Conservation (phyloP, 495 filamentous ascomycete genomes). For the Neurospora sp. region DNA sequence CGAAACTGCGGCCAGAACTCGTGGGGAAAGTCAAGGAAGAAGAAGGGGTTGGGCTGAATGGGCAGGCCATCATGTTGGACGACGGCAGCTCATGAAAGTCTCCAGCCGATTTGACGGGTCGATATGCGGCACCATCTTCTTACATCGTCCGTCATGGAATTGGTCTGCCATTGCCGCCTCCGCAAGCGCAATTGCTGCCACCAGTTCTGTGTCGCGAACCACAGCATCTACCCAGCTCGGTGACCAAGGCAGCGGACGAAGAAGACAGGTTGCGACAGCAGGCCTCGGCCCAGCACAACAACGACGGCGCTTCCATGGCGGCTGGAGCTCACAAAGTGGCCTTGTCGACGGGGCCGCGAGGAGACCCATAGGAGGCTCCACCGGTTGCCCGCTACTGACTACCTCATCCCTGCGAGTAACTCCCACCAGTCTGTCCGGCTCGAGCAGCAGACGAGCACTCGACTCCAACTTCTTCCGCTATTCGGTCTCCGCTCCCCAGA, state of each 20-base stretch:
- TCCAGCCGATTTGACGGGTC: constrained; percentile 40
- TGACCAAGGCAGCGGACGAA: background rate
- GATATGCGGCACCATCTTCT: constrained; percentile 39
- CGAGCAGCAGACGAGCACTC: background rate
- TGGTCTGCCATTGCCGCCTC: constrained; percentile 11
- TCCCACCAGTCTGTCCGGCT: background rate
- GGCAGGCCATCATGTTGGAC: constrained; percentile 34
- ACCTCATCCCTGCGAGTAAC: constrained; percentile 3
- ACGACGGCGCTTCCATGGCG: background rate
- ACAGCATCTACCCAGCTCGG: background rate
- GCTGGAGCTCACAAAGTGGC: background rate
- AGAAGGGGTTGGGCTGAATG: constrained; percentile 24
- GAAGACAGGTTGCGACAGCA: background rate
- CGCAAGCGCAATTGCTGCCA: background rate
- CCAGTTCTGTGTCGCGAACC: background rate
- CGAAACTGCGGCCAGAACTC: background rate
- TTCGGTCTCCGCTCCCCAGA: constrained; percentile 2
- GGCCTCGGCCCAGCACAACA: background rate
- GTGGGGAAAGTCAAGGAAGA: constrained; percentile 14
- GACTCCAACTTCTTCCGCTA: constrained; percentile 10
- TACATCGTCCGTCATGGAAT: constrained; percentile 27
- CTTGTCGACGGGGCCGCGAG: background rate
- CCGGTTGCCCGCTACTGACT: constrained; percentile 4
- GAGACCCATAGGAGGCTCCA: background rate
- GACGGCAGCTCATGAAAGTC: constrained; percentile 41